These are phyloP conservation scores for Reutealis trisperma DNA, from an alignment of 345 rosid species.

Conservation along the genomic window DNA sequence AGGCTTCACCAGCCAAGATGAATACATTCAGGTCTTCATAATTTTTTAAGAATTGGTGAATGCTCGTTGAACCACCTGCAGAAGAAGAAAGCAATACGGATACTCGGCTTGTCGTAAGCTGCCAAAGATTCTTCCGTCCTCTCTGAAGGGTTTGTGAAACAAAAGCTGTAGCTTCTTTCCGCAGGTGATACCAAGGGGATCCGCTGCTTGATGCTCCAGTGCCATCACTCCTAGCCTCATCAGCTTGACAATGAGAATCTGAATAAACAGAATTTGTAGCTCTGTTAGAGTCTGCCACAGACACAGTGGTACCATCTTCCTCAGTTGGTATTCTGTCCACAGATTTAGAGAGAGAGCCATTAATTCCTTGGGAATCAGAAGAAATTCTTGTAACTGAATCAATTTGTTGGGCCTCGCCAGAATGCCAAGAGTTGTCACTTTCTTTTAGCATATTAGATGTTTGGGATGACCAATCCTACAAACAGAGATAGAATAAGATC, in stretches of 20 bases:
- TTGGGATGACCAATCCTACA: conserved; percentile 40
- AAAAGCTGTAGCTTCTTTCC: conserved; percentile 81
- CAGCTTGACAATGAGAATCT: conserved; percentile 36
- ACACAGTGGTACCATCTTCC: conserved; percentile 32
- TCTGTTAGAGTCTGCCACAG: conserved; percentile 33
- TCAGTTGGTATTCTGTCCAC: conserved; percentile 33
- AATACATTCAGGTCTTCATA: conserved; percentile 86
- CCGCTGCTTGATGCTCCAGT: conserved; percentile 61
- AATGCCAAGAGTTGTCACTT: conserved; percentile 36
- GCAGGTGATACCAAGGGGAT: conserved; percentile 90
- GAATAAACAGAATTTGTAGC: conserved; percentile 26
- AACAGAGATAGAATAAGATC: conserved; percentile 6
- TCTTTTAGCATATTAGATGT: conserved; percentile 39
- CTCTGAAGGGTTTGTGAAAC: conserved; percentile 88
- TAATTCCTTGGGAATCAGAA: conserved; percentile 36
- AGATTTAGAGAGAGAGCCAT: conserved; percentile 40
- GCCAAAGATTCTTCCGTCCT: conserved; percentile 98
- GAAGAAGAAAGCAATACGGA: conserved; percentile 92
- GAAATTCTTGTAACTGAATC: conserved; percentile 41
- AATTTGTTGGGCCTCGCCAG: conserved; percentile 38
- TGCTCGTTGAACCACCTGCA: conserved; percentile 78
- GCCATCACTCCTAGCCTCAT: conserved; percentile 52
- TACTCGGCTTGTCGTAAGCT: conserved; percentile 87
- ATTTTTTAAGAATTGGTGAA: conserved; percentile 90
- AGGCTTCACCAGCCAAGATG: conserved; percentile 95